Percentiles rank a stretch among this genome's conserved stretches.
These are phyloP conservation scores for Boletus speciosus DNA, from an alignment of 768 basidiomycete species.

Conservation along the genomic window DNA sequence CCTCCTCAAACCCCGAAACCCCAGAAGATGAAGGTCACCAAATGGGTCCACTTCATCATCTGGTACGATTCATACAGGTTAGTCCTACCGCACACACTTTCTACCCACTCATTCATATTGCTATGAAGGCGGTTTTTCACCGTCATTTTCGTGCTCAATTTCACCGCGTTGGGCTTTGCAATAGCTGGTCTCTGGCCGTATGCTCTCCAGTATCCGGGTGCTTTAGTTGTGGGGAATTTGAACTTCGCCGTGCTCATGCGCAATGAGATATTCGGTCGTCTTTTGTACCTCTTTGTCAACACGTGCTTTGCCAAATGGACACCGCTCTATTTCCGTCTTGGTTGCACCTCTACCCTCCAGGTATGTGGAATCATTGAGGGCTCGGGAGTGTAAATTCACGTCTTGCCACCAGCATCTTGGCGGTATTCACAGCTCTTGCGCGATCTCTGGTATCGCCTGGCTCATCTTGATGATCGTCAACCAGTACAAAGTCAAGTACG, in stretches of 20 bases:
- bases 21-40: constrained; percentile 54
- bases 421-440: constrained; percentile 77
- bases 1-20: constrained; percentile 36
- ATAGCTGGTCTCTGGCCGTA: constrained; percentile 66
- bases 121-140: constrained; percentile 67
- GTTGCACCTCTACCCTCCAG: constrained; percentile 71
- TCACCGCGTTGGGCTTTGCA: constrained; percentile 57
- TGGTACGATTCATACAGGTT: constrained; percentile 84
- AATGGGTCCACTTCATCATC: constrained; percentile 56
- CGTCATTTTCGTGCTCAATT: constrained; percentile 55
- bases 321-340: constrained; percentile 67
- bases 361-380: constrained; percentile 26
- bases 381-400: constrained; percentile 4
- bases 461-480: constrained; percentile 59
- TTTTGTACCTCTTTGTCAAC: constrained; percentile 67
- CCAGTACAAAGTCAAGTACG: constrained; percentile 47
- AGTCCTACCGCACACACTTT: constrained; percentile 6
- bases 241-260: constrained; percentile 70
- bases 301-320: constrained; percentile 82
- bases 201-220: constrained; percentile 60
- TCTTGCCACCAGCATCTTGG: constrained; percentile 57
- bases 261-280: constrained; percentile 80
- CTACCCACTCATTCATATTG: constrained; percentile 2
- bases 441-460: constrained; percentile 68
- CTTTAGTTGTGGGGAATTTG: constrained; percentile 72